Conservation (phyloP, 139 green algal genomes). For the Coelastrella sp. region DNA sequence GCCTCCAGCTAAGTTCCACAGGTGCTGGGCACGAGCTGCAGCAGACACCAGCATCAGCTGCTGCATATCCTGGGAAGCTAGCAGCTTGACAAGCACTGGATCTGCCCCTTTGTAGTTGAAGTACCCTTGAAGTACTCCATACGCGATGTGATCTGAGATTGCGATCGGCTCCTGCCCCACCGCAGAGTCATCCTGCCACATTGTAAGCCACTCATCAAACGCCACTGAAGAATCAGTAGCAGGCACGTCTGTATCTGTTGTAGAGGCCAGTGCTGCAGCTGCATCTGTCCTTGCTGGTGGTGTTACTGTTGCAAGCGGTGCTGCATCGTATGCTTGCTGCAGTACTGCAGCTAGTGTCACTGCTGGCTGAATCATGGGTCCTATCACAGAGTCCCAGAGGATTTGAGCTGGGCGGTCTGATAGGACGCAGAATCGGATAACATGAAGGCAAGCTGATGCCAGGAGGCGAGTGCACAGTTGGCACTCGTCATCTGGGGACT, state of each 20-base stretch:
- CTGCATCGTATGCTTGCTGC: background rate
- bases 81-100: slow-evolving; percentile 4
- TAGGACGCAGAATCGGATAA: background rate
- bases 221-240: too few relatives aligned
- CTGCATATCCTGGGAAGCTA: background rate
- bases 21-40: background rate
- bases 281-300: background rate
- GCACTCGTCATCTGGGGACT: background rate
- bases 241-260: too few relatives aligned
- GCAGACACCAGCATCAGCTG: background rate
- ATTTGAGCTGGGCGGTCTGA: background rate
- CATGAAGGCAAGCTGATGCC: background rate
- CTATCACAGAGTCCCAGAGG: background rate
- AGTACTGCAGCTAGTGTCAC: background rate
- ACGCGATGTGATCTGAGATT: background rate
- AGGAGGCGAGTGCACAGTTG: background rate
- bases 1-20: background rate
- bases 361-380: background rate
- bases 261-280: background rate
- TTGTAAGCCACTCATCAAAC: background rate
- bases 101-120: background rate
- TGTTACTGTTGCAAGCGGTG: background rate
- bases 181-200: background rate
- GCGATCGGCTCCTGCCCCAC: background rate
- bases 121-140: background rate